These are phyloP conservation scores for Turritis glabra DNA, from an alignment of 345 rosid species.

Conservation along the genomic window DNA sequence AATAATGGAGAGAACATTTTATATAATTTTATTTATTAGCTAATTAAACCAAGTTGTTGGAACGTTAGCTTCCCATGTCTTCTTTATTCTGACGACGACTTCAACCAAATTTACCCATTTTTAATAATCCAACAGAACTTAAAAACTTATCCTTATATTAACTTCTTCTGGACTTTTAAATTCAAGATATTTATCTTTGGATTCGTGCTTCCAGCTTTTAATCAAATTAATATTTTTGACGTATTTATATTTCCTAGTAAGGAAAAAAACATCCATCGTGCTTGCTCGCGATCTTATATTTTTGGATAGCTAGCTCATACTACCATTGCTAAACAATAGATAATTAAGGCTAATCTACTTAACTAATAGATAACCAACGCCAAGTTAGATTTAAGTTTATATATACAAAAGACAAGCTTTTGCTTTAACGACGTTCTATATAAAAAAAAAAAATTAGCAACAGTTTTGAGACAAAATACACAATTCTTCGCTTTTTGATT, in stretches of 20 bases:
- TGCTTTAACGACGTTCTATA: not conserved
- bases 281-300: not conserved
- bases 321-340: not conserved
- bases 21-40: not conserved
- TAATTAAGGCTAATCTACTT: not conserved
- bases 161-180: not conserved
- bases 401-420: not conserved
- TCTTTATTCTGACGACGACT: slow-evolving; percentile 13
- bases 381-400: not conserved
- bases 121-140: not conserved
- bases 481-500: not conserved
- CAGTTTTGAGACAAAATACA: not conserved
- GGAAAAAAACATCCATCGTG: not conserved
- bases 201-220: slow-evolving; percentile 17
- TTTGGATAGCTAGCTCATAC: not conserved
- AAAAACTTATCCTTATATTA: not conserved
- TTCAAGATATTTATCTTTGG: slow-evolving; percentile 9
- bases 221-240: not conserved
- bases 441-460: not conserved
- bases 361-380: not conserved
- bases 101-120: not conserved
- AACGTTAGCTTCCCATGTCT: slow-evolving; percentile 28
- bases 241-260: not conserved
- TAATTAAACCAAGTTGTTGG: slow-evolving; percentile 29
- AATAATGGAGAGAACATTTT: not conserved